These are phyloP conservation scores for Fonsecaea nubica DNA, from an alignment of 2,329 filamentous ascomycete genomes.

Conservation along the genomic window DNA sequence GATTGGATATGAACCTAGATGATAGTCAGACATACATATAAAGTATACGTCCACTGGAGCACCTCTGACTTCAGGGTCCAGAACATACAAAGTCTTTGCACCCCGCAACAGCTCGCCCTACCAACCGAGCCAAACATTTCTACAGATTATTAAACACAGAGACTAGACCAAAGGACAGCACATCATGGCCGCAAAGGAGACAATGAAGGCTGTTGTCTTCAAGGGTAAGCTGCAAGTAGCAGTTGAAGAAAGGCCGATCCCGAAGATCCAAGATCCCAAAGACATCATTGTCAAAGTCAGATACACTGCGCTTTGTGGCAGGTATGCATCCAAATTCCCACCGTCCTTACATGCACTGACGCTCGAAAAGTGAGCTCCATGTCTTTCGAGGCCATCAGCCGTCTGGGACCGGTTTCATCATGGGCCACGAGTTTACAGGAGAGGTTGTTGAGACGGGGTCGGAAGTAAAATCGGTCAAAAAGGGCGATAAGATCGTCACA, in stretches of 20 bases:
- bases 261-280: slow-evolving; percentile 70
- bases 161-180: not conserved
- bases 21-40: not conserved
- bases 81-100: not conserved
- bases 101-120: not conserved
- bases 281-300: slow-evolving; percentile 85
- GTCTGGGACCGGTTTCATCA: slow-evolving; percentile 68
- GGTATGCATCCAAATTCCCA: slow-evolving; percentile 58
- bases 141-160: not conserved
- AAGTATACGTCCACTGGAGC: not conserved
- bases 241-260: slow-evolving; percentile 79
- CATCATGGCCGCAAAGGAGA: slow-evolving; percentile 50
- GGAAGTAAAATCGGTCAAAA: slow-evolving; percentile 70
- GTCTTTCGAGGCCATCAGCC: slow-evolving; percentile 82
- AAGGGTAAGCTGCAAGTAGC: slow-evolving; percentile 76
- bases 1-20: not conserved
- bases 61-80: not conserved
- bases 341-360: slow-evolving; percentile 2
- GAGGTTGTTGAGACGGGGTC: slow-evolving; percentile 71
- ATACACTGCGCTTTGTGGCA: slow-evolving; percentile 85
- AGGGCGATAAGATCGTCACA: slow-evolving; percentile 79
- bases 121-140: not conserved
- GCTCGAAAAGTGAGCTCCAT: slow-evolving; percentile 74
- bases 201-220: slow-evolving; percentile 90
- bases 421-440: slow-evolving; percentile 86